Evolutionary conservation across 305 asterid species (phyloP).

Genomic region (Solanum hybrid): DNA sequence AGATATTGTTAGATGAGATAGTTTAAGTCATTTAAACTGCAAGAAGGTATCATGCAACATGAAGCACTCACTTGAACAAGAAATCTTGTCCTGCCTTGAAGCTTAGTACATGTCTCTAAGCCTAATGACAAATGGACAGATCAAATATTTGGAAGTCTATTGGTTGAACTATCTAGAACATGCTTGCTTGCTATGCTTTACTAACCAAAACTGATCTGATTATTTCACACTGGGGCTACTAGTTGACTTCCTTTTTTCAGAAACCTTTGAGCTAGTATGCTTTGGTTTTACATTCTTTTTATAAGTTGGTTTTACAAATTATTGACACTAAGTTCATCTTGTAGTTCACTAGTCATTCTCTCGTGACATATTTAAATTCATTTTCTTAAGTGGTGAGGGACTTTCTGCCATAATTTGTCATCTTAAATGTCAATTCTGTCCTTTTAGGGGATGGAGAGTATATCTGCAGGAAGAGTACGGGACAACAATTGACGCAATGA

Average conservation of each 20-base stretch:
- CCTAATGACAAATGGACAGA: too few species aligned
- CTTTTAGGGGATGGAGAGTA: slow-evolving; percentile 82
- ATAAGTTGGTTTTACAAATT: not conserved
- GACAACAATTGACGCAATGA: slow-evolving; percentile 62
- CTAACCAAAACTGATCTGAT: not conserved
- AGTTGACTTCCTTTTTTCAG: not conserved
- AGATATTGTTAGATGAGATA: not conserved
- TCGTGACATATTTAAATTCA: not conserved
- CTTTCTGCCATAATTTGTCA: not conserved
- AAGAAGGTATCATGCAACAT: not conserved
- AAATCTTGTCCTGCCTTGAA: too few species aligned
- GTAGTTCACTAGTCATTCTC: not conserved
- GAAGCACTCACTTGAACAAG: not conserved
- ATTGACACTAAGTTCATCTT: not conserved
- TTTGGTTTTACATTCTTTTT: not conserved
- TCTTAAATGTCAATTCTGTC: not conserved
- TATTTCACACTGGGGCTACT: not conserved
- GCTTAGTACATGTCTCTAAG: too few species aligned
- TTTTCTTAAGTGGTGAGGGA: not conserved
- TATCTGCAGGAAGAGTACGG: slow-evolving; percentile 89
- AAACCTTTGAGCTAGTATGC: not conserved
- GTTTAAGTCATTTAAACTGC: not conserved
- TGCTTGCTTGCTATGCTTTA: not conserved
- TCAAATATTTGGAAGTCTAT: not conserved
- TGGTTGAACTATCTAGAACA: not conserved